Conservation (phyloP, 352 stramenopile species). For the Phytopythium helicoides region DNA sequence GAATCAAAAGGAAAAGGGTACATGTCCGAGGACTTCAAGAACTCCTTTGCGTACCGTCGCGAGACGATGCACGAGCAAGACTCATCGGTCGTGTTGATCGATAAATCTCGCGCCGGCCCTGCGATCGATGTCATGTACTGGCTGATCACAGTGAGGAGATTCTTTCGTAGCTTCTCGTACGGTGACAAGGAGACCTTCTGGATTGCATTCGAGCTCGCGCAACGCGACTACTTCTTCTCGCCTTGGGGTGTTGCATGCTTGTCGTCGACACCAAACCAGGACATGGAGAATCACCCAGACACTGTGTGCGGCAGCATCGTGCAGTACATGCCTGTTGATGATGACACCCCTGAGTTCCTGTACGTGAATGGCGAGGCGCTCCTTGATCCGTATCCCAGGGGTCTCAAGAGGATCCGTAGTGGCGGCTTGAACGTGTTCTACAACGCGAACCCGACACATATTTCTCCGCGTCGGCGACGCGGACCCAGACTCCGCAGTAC, state of each 20-base stretch:
- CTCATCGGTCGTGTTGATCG: slow-evolving; percentile 55
- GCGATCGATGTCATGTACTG: slow-evolving; percentile 54
- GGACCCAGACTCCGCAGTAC: too few species aligned
- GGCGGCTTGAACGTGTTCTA: too few species aligned
- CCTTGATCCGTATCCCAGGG: too few species aligned
- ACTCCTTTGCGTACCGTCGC: slow-evolving; percentile 35
- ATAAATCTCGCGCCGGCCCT: slow-evolving; percentile 28
- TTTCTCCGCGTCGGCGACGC: too few species aligned
- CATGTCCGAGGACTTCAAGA: slow-evolving; percentile 23
- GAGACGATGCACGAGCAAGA: slow-evolving; percentile 55
- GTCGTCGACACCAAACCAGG: slow-evolving; percentile 39
- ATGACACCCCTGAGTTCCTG: too few species aligned
- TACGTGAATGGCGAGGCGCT: too few species aligned
- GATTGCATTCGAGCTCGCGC: slow-evolving; percentile 52
- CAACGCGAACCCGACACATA: too few species aligned
- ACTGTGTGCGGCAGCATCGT: too few species aligned
- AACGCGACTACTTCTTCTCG: slow-evolving; percentile 55
- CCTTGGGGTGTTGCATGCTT: slow-evolving; percentile 47
- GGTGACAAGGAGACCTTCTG: slow-evolving; percentile 72
- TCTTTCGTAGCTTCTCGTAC: slow-evolving; percentile 42
- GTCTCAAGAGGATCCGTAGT: too few species aligned
- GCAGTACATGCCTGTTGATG: too few species aligned
- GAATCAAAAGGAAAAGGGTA: not conserved
- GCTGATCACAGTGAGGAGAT: slow-evolving; percentile 45
- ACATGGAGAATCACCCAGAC: slow-evolving; percentile 42